phyloP scores from a whole-genome alignment of 2,329 filamentous ascomycete species.

The Spiromastix sp. region DNA sequence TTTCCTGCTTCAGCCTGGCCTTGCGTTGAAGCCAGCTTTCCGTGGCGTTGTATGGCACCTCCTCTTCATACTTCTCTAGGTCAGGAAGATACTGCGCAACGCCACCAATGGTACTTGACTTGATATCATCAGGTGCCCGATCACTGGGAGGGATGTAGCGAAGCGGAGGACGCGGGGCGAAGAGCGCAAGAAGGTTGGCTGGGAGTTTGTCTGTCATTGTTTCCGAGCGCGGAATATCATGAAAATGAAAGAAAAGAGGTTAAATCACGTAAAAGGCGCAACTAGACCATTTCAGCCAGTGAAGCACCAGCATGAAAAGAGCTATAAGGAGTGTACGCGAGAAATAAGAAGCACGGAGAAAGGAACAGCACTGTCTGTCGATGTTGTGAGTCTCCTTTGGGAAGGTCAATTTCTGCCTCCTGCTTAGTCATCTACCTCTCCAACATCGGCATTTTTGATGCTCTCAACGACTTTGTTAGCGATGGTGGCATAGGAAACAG shows the following conservation, averaged over 20 bases:
- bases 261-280: too few relatives aligned
- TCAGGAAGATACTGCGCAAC: slow-evolving; percentile 65
- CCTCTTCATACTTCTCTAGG: slow-evolving; percentile 66
- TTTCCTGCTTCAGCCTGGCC: slow-evolving; percentile 75
- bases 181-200: slow-evolving; percentile 82
- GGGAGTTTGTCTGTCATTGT: slow-evolving; percentile 93
- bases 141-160: slow-evolving; percentile 80
- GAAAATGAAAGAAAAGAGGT: too few relatives aligned
- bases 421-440: too few relatives aligned
- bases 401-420: too few relatives aligned
- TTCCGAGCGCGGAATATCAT: neutral
- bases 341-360: too few relatives aligned
- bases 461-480: too few relatives aligned
- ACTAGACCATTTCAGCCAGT: too few relatives aligned
- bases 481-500: slow-evolving; percentile 6
- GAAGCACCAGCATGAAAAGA: too few relatives aligned
- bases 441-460: too few relatives aligned
- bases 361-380: too few relatives aligned
- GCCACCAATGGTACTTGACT: slow-evolving; percentile 61
- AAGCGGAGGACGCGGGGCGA: slow-evolving; percentile 84
- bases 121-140: slow-evolving; percentile 70
- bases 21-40: slow-evolving; percentile 88
- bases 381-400: too few relatives aligned
- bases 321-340: too few relatives aligned
- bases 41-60: slow-evolving; percentile 65